Base-by-base conservation (phyloP, 2,329 filamentous ascomycete species). In the Cladosporium sp. region DNA sequence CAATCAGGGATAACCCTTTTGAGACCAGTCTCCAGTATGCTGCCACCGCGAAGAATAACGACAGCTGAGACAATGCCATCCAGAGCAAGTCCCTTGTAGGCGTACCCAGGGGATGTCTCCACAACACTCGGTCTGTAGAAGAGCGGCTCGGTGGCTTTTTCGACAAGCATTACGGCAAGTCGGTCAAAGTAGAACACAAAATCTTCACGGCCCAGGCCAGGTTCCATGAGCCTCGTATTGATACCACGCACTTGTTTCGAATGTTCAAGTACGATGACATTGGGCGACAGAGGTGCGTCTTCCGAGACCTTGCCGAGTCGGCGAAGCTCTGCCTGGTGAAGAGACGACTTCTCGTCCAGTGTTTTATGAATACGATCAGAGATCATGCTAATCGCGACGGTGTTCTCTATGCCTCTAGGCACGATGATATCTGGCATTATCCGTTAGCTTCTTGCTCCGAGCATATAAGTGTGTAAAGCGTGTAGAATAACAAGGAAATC, bases 131-230 rank as follows among this genome's bases (percentile, higher is more conserved):
- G 76, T 16, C 77, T 70, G 67, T 92, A 96, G 13, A 80, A 77
- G 50, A 88, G 79, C 63, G 67, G 66, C 7, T 92, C 88, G 55
- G 92, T 75, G 1, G 87, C 87, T 63, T 86, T 78, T 68, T 97
- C 92, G 40, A 97, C 80, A 20, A 97, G 76, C 46, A 96, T 75
- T n/a, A 86, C 82, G 2, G 88, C 83, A 32, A 97, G 75, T 32
- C 93, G 82, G 69, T 98, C 90, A 67, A 97, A 96, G 70, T 97
- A 97, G 70, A 97, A 97, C 55, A 95, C 88, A 66, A 96, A 97
- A 60, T 97, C 91, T 64, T 95, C 92, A 36, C 88, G 79, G 6
- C 79, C 75, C 0, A 89, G 92, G 41, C 83, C 78, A 15, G 87
- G 85, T 59, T 93, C 80, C 63, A 94, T 85, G 35, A 98, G 80